These are phyloP conservation scores for Boletus tylopilopsis DNA, from an alignment of 768 basidiomycete genomes.

Conservation along the genomic window DNA sequence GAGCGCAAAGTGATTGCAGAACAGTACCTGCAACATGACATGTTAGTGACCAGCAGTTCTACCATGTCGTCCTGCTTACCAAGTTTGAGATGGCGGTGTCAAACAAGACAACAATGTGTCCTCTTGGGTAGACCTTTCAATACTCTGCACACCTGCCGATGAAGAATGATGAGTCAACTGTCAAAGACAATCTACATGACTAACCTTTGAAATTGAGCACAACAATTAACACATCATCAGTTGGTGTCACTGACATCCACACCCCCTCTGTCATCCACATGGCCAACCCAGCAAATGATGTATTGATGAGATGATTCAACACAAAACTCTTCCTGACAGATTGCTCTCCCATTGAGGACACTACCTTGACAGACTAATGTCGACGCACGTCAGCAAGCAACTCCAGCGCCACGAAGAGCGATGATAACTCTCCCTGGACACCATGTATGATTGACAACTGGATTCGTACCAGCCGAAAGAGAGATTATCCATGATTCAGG, in stretches of 20 bases:
- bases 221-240: constrained; percentile 49
- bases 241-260: constrained; percentile 66
- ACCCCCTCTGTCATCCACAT: constrained; percentile 66
- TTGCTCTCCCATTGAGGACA: constrained; percentile 68
- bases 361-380: constrained; percentile 54
- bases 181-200: neutral
- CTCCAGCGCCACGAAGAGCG: fast-evolving
- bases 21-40: constrained; percentile 48
- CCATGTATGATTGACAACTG: constrained; percentile 60
- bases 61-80: constrained; percentile 31
- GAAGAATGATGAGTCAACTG: neutral
- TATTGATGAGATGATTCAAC: constrained; percentile 58
- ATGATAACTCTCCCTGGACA: constrained; percentile 41
- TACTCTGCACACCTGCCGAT: constrained; percentile 51
- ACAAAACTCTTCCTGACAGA: constrained; percentile 61
- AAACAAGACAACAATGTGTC: constrained; percentile 61
- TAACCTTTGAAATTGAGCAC: constrained; percentile 63
- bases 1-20: constrained; percentile 63
- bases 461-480: constrained; percentile 66
- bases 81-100: constrained; percentile 65
- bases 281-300: constrained; percentile 62
- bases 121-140: constrained; percentile 61
- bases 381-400: neutral
- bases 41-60: neutral
- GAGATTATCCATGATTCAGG: constrained; percentile 50